A percentile compares a stretch with the other conserved stretches of the same genome.
Evolutionary conservation across 768 basidiomycete species (phyloP).

Genomic region (Suillus paluster): DNA sequence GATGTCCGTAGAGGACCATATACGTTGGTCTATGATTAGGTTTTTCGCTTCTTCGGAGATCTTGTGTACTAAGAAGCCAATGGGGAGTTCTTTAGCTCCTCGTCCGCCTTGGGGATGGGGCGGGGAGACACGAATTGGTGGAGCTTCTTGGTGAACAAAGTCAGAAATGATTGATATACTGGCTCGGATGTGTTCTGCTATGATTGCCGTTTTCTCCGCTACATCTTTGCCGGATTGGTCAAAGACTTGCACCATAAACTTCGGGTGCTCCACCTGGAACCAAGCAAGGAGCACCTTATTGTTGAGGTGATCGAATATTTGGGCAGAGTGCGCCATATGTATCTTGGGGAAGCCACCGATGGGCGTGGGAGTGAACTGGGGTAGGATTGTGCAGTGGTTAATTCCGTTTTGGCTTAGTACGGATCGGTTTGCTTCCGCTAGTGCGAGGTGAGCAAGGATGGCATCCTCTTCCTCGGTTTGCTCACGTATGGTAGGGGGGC

Average conservation of each 20-base stretch:
- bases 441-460: neutral
- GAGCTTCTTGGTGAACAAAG: neutral
- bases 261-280: neutral
- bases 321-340: neutral
- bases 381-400: neutral
- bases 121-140: neutral
- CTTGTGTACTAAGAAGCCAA: neutral
- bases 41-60: neutral
- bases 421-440: neutral
- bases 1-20: neutral
- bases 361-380: neutral
- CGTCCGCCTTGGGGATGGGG: neutral
- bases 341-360: neutral
- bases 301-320: conserved; percentile 2
- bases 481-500: too few relatives aligned
- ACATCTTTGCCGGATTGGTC: neutral
- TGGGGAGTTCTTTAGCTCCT: neutral
- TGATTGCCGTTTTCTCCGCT: neutral
- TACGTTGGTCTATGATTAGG: neutral
- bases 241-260: neutral
- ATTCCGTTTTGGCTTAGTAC: neutral
- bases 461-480: too few relatives aligned
- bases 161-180: neutral
- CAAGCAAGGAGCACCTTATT: neutral
- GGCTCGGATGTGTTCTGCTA: neutral